Conservation (phyloP, 495 filamentous ascomycete species). For the Endocarpon pusillum region DNA sequence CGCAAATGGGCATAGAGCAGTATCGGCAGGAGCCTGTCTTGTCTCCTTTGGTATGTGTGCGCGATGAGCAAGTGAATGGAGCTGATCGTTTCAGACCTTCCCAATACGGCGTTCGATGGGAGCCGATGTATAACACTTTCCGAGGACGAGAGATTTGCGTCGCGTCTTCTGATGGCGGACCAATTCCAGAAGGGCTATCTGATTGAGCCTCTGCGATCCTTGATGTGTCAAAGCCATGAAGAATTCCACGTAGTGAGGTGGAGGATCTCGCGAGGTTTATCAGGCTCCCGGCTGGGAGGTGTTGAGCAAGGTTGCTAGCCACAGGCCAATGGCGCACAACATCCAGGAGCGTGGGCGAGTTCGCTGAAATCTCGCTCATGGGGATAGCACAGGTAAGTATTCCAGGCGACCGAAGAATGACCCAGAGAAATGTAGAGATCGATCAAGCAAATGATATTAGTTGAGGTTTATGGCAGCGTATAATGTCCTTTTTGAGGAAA, state of each 20-base stretch:
- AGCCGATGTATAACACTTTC: slow-evolving; percentile 7
- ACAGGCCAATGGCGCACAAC: slow-evolving; percentile 11
- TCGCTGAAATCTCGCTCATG: no score
- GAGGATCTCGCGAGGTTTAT: slow-evolving; percentile 11
- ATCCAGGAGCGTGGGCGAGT: slow-evolving; percentile 10
- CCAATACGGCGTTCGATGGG: slow-evolving; percentile 11
- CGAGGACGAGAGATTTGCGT: no score
- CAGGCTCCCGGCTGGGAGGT: slow-evolving; percentile 11
- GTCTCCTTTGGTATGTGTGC: slow-evolving; percentile 7
- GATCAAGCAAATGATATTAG: no score
- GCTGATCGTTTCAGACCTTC: slow-evolving; percentile 10
- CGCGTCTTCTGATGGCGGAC: no score
- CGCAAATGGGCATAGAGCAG: slow-evolving; percentile 15
- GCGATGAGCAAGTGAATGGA: slow-evolving; percentile 8
- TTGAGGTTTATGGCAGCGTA: no score
- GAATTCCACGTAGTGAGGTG: slow-evolving; percentile 6
- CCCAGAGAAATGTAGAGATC: no score
- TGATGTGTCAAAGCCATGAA: slow-evolving; percentile 16
- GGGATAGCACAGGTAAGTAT: no score
- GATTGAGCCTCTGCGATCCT: no score
- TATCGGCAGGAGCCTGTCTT: slow-evolving; percentile 9
- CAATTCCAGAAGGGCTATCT: no score
- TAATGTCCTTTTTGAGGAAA: no score
- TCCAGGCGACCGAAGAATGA: no score
- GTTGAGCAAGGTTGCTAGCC: slow-evolving; percentile 5